Base-by-base conservation (phyloP, 371 early-diverging fungal genomes). In the Haplosporangium sp. region DNA sequence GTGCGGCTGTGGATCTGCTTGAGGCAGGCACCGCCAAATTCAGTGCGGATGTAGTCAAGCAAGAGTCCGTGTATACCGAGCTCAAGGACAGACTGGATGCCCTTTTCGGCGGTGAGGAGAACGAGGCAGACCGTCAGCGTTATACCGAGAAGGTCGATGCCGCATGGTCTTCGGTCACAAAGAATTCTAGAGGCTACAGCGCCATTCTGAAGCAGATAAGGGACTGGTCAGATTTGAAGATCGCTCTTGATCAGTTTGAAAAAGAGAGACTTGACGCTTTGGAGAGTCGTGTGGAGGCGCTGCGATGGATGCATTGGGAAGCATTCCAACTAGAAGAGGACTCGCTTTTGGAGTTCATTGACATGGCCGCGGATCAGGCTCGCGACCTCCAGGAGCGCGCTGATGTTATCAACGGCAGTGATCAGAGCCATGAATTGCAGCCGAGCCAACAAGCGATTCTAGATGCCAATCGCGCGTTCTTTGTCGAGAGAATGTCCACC, bases 291-390 rank as follows among this genome's bases (percentile, higher is more conserved):
- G 69, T 79, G 16, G 73, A 79, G 41, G 73, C 69, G 5, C 18
- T 79, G 46, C 23, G 73, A 16, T 79, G 80, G 80, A 64, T 79
- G 73, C 80, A 67, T 42, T 79, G 80, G 80, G 80, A 79, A 45
- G 65, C 69, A 1, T 79, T 73, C 62, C 73, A 69, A 47, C 68
- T 56, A 7, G 80, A 79, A 55, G 80, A 79, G 21, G 62, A 64
- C 14, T 40, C 55, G n/a, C 80, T 79, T 20, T 23, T 64, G 21
- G 47, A 54, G 46, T 29, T 71, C 40, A 67, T 79, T 20, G 43
- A 65, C 5, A 37, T 16, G 2, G 57, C 69, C n/a, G 80, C 72
- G 23, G 52, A 29, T 12, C 73, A 69, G 38, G 62, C 59, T 1
- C 40, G 43, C 58, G 66, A 65, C 23, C 73, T 79, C 20, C 51